Evolutionary conservation across 2,329 filamentous ascomycete species (phyloP), one percentile per base, ranked within the genome.

Genomic region (Zymoseptoria brevis): DNA sequence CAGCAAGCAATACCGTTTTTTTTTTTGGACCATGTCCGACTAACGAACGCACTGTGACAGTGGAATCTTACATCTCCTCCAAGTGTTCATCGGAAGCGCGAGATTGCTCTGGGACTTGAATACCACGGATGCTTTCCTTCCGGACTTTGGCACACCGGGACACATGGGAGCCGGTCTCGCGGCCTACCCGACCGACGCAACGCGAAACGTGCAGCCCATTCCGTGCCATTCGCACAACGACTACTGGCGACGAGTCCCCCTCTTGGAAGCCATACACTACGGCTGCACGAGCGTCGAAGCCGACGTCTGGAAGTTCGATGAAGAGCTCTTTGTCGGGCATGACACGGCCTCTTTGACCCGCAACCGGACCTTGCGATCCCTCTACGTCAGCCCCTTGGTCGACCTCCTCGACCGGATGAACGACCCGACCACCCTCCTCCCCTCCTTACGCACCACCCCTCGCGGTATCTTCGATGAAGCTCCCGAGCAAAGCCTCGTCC

Each of bases 141-240:
- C 71, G 13, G 68, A 73, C 50, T 82, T 79, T 78, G 75, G 73
- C 41, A 67, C 72, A 24, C 66, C 71, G 8, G 72, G 74, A 35
- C 66, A 75, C 21, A 60, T 69, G 16, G 72, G 71, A 16, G 68
- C 72, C 56, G 71, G 72, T 6, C 67, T 75, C 9, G 62, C 62
- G 9, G 50, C 64, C 19, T 72, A 73, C 55, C 78, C 79, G 1
- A 79, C 74, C 9, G 69, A 71, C 30, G 68, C 69, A 3, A 75
- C 68, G 0, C 72, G 73, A 53, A 74, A 72, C 51, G 75, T 83
- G 19, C 68, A 75, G 2, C 83, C 84, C 1, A 78, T 85, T 29
- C 75, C 76, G 1, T 86, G 84, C 62, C 85, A 88, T 69, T 86
- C 83, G 1, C 86, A 89, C 69, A 88, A 89, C 66, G 86, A 89